Conservation (phyloP, 257 asterid species). For the Solanum ahanhuiri region DNA sequence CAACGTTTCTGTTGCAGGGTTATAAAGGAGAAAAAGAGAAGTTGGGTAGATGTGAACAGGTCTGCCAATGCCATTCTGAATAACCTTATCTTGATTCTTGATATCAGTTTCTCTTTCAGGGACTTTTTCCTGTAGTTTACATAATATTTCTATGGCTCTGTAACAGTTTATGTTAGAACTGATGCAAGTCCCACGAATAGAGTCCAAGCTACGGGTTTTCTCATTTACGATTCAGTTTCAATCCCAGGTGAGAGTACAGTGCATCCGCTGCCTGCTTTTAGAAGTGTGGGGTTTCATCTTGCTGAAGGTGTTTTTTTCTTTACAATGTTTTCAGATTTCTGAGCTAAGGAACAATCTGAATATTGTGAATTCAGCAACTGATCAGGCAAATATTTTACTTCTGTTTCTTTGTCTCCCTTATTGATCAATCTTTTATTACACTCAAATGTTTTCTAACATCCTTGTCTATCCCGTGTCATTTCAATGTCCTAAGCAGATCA, state of each 20-base stretch:
- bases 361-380: constrained; percentile 51
- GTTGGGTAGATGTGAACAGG: constrained; percentile 92
- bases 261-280: neutral
- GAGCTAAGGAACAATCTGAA: constrained; percentile 50
- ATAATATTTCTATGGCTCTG: neutral
- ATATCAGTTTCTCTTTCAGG: neutral
- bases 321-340: constrained; percentile 33
- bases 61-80: neutral
- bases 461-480: neutral
- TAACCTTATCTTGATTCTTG: neutral
- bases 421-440: neutral
- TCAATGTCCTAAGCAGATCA: constrained; percentile 40
- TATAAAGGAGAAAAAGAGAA: constrained; percentile 65
- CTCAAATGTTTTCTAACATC: neutral
- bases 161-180: constrained; percentile 79
- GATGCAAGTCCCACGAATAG: constrained; percentile 78
- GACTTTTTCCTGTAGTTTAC: neutral
- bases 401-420: constrained; percentile 1
- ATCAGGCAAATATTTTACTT: constrained; percentile 48
- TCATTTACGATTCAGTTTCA: constrained; percentile 57
- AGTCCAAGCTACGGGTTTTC: constrained; percentile 67
- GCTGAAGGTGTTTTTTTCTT: neutral
- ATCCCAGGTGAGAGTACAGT: constrained; percentile 42
- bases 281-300: neutral
- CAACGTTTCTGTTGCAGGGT: constrained; percentile 33